Base-by-base conservation (phyloP, 2,329 filamentous ascomycete genomes). In the Colletotrichum agaves region DNA sequence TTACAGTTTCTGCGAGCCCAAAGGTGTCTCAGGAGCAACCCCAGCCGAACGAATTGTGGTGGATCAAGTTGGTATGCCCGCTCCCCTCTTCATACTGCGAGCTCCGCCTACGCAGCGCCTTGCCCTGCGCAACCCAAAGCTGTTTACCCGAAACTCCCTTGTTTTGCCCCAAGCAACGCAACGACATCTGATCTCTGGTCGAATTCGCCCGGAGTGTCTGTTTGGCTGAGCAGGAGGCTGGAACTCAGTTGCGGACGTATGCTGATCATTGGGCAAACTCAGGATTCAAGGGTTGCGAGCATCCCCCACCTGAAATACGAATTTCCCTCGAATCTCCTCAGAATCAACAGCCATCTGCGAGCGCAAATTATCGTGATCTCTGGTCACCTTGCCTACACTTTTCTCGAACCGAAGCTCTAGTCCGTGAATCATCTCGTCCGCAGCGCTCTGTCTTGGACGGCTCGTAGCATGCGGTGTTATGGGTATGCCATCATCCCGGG, bases 381-480 rank as follows among this genome's bases (percentile, higher is more conserved):
- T 58, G 53, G 19, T 43, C 47, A 13, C n/a, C 35, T 31, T 33
- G 39, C 39, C 15, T 33, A 49, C 33, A 8, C 33, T 47, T 15
- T 12, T 27, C 46, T 44, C 61, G 41, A 49, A 23, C 33, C 43
- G 39, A 52, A 60, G 23, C 53, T 43, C 37, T 50, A 12, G 57
- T 47, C 23, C 47, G 61, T 68, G 47, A 68, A 68, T 55, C 46
- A 21, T 39, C 61, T 59, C 41, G 19, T 49, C 46, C 27, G 52
- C 37, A 53, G 47, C 50, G 53, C 46, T 41, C 53, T 64, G 53
- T 61, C 39, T 67, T 60, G 65, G 33, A 68, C 35, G 47, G 61
- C 53, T 64, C 35, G 65, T 64, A 63, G 70, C 73, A 77, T 73
- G 70, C 79, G 78, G 78, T 76, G 78, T 79, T 75, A 81, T 81